Evolutionary conservation across 2,329 filamentous ascomycete genomes (phyloP).

Genomic region (Piedraia hortae): DNA sequence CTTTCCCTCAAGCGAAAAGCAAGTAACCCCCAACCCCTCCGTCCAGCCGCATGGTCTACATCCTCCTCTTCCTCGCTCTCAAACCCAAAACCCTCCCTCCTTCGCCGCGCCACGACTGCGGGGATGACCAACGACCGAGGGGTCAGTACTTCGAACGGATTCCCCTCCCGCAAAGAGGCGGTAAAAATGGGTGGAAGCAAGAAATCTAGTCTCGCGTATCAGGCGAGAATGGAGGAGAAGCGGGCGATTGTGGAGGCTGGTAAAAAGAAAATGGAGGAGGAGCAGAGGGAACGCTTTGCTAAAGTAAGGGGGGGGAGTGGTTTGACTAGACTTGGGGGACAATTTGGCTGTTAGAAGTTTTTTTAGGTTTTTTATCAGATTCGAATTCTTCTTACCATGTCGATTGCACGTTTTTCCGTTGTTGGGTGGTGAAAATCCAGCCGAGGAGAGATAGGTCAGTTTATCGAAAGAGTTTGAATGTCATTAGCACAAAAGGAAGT

Average conservation of each 20-base stretch:
- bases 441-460: no score
- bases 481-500: no score
- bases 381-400: no score
- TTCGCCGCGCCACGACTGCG: slow-evolving; percentile 36
- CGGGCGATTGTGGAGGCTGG: slow-evolving; percentile 22
- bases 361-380: no score
- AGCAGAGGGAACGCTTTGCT: slow-evolving; percentile 20
- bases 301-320: slow-evolving; percentile 14
- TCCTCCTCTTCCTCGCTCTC: slow-evolving; percentile 25
- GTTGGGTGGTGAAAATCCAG: no score
- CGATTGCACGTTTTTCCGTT: no score
- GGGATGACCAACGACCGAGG: slow-evolving; percentile 12
- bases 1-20: slow-evolving; percentile 31
- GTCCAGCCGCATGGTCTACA: slow-evolving; percentile 14
- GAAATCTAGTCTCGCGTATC: slow-evolving; percentile 31
- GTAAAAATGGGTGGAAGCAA: slow-evolving; percentile 25
- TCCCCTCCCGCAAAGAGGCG: slow-evolving; percentile 9
- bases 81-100: slow-evolving; percentile 39
- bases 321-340: slow-evolving; percentile 12
- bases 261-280: slow-evolving; percentile 22
- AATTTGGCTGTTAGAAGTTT: no score
- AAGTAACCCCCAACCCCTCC: slow-evolving; percentile 2
- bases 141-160: slow-evolving; percentile 13
- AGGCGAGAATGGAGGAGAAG: slow-evolving; percentile 30
- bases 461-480: no score